A percentile compares a stretch with the other conserved stretches of the same genome.
These are phyloP conservation scores for Trichoderma endophyticum DNA, from an alignment of 2,329 filamentous ascomycete genomes.

Conservation along the genomic window DNA sequence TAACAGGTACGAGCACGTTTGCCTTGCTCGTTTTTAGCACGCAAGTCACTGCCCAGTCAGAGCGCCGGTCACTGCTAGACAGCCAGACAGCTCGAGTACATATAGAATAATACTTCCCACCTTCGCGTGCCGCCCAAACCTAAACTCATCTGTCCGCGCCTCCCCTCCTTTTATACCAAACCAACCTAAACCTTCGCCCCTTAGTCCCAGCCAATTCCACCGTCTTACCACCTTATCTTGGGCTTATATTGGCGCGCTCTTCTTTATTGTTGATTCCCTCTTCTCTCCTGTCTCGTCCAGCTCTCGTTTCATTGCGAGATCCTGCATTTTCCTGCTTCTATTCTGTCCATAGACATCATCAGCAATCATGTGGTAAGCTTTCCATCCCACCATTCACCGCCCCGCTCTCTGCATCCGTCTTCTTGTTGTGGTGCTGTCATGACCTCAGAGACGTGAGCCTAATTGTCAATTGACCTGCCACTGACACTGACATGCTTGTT, in stretches of 20 bases:
- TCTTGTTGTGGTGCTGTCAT: neutral
- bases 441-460: neutral
- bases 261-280: neutral
- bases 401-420: conserved; percentile 3
- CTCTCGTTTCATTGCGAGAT: neutral
- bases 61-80: neutral
- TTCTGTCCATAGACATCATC: neutral
- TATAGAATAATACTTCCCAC: conserved; percentile 12
- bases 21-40: conserved; percentile 1
- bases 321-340: neutral
- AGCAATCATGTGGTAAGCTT: conserved; percentile 28
- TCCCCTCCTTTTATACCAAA: conserved; percentile 20
- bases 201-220: conserved; percentile 13
- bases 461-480: conserved; percentile 18
- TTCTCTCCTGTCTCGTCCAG: neutral
- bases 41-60: conserved; percentile 1
- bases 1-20: neutral
- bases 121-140: neutral
- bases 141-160: conserved; percentile 19
- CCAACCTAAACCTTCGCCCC: neutral
- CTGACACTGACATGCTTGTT: conserved; percentile 28
- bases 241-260: neutral
- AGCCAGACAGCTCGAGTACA: neutral
- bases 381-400: conserved; percentile 20
- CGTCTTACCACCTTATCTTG: neutral